A percentile compares a stretch with the other conserved stretches of the same genome.
phyloP scores from a whole-genome alignment of 2,329 filamentous ascomycete genomes.

The Torrubiellomyces zombiae region DNA sequence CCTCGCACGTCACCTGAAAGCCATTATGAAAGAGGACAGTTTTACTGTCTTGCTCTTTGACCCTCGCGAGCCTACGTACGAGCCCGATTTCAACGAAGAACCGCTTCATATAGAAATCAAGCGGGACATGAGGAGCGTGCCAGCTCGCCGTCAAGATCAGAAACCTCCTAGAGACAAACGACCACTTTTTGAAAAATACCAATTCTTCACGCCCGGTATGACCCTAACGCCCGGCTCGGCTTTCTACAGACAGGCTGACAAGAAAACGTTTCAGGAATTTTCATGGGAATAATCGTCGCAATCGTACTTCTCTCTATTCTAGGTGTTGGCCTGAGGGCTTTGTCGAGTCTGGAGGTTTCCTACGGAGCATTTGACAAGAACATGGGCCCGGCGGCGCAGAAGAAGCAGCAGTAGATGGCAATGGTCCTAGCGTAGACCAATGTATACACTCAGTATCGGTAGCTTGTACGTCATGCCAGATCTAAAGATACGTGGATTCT shows the following conservation, averaged over 20 bases:
- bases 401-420: conserved; percentile 38
- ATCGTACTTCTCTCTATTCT: conserved; percentile 63
- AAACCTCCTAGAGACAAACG: conserved; percentile 22
- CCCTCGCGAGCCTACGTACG: conserved; percentile 41
- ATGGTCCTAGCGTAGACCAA: neutral
- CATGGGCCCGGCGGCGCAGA: conserved; percentile 75
- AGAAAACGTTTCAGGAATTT: conserved; percentile 46
- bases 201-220: conserved; percentile 77
- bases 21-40: conserved; percentile 20
- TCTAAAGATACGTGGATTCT: too few relatives aligned
- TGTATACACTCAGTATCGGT: too few relatives aligned
- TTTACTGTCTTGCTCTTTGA: conserved; percentile 66
- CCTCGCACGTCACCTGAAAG: conserved; percentile 30
- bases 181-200: conserved; percentile 76
- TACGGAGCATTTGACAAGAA: conserved; percentile 97
- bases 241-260: conserved; percentile 2
- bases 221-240: neutral
- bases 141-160: conserved; percentile 20
- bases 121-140: conserved; percentile 28
- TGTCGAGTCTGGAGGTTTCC: conserved; percentile 70
- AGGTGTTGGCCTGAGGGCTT: conserved; percentile 58
- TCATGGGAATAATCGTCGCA: conserved; percentile 63
- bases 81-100: conserved; percentile 45
- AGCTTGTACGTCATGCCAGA: too few relatives aligned
- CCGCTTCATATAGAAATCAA: conserved; percentile 58